Conservation (phyloP, 1,284 basidiomycete species). For the Cronartium quercuum region DNA sequence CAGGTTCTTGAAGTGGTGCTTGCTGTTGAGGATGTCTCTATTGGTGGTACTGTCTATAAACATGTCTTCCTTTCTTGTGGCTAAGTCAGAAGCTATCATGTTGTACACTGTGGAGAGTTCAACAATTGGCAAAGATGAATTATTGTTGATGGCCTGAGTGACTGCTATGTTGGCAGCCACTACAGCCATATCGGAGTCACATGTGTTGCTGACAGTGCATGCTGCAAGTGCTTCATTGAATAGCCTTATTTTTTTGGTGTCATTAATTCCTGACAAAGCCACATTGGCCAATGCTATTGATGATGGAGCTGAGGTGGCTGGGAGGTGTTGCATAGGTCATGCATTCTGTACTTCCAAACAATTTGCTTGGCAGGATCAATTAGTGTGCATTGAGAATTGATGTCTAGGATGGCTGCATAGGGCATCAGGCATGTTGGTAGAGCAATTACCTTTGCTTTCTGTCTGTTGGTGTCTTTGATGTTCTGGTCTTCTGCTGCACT, state of each 20-base stretch:
- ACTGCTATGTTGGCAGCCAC: not conserved
- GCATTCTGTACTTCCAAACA: no score
- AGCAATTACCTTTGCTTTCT: not conserved
- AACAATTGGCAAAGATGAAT: no score
- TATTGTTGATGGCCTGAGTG: not conserved
- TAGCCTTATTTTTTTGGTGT: not conserved
- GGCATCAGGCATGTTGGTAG: not conserved
- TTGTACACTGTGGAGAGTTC: not conserved
- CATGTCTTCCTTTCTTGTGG: not conserved
- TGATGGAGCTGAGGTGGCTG: not conserved
- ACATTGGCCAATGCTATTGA: not conserved
- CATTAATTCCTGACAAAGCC: not conserved
- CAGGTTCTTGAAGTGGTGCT: not conserved
- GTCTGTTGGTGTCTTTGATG: not conserved
- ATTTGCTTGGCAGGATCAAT: not conserved
- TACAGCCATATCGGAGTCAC: not conserved
- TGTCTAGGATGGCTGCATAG: not conserved
- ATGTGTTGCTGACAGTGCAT: not conserved
- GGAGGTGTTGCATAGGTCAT: not conserved
- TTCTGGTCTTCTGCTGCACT: not conserved
- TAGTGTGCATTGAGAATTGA: not conserved
- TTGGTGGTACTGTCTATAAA: not conserved
- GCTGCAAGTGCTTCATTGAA: not conserved
- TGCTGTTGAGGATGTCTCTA: not conserved
- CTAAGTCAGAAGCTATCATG: not conserved